A percentile compares a stretch with the other conserved stretches of the same genome.
Evolutionary conservation across 768 basidiomycete species (phyloP).

Genomic region (Wakefieldia striispora): DNA sequence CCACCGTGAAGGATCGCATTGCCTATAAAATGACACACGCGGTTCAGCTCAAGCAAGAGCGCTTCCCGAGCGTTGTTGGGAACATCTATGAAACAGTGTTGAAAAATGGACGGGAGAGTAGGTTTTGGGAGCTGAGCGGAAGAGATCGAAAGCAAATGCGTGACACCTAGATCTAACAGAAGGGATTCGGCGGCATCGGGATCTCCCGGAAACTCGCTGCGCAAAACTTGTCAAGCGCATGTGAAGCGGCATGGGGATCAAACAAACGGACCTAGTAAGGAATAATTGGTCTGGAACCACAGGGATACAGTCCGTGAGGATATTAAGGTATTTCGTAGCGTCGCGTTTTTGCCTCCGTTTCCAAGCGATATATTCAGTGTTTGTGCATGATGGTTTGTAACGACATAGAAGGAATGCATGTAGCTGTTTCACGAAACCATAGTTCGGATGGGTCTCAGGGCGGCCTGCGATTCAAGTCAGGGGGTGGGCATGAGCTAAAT

Average conservation of each 20-base stretch:
- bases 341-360: slow-evolving; percentile 53
- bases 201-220: slow-evolving; percentile 58
- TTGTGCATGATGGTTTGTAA: slow-evolving; percentile 41
- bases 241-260: background rate
- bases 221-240: background rate
- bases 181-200: slow-evolving; percentile 47
- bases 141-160: slow-evolving; percentile 53
- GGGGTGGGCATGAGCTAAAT: slow-evolving; percentile 9
- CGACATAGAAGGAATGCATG: slow-evolving; percentile 51
- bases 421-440: slow-evolving; percentile 58
- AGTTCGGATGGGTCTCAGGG: slow-evolving; percentile 39
- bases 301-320: slow-evolving; percentile 49
- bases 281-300: slow-evolving; percentile 50
- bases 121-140: slow-evolving; percentile 45
- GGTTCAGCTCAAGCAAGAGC: slow-evolving; percentile 46
- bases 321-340: slow-evolving; percentile 50
- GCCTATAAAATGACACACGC: slow-evolving; percentile 45
- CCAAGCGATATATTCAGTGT: slow-evolving; percentile 55
- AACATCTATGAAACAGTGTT: slow-evolving; percentile 44
- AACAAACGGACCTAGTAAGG: slow-evolving; percentile 44
- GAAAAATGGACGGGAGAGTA: slow-evolving; percentile 29
- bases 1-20: slow-evolving; percentile 41
- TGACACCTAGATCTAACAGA: slow-evolving; percentile 48
- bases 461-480: slow-evolving; percentile 31
- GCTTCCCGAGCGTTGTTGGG: slow-evolving; percentile 37